Base-by-base conservation (phyloP, 169 alveolate genomes). In the Haemoproteus tartakovskyi region DNA sequence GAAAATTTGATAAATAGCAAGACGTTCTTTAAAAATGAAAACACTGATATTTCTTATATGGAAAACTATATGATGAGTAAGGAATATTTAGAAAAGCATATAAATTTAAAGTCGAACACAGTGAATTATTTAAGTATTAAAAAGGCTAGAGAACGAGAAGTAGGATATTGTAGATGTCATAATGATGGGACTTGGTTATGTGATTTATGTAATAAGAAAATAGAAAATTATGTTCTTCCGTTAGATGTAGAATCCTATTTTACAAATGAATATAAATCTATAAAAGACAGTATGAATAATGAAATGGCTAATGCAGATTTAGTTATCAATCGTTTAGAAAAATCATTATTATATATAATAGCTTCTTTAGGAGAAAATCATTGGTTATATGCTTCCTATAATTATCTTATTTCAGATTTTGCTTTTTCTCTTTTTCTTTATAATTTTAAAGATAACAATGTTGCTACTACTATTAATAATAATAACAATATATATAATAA, bases 381-480 rank as follows among this genome's bases (percentile, higher is more conserved):
- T 33, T 74, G 84, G 84, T 18, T 74, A 45, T 74, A 74, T 74
- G 84, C 84, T 36, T 36, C 78, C 18, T 74, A 45, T 40, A 74
- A 74, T 74, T 74, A 43, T 37, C 33, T 74, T 16, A 43, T 74
- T 41, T 62, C 84, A 26, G 84, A 74, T 43, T 46, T 79, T 12
- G 43, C 64, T 56, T 48, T 57, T 57, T 52, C 82, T 18, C 11
- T 50, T 9, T 48, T 48, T 38, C n/a, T n/a, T n/a, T n/a, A n/a
- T n/a, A n/a, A n/a, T n/a, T n/a, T n/a, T n/a, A n/a, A n/a, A n/a
- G n/a, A n/a, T n/a, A n/a, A n/a, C n/a, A n/a, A n/a, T n/a, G n/a
- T n/a, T n/a, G n/a, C n/a, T n/a, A n/a, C n/a, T n/a, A n/a, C n/a
- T n/a, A n/a, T n/a, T n/a, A n/a, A n/a, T n/a, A n/a, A n/a, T n/a